Base-by-base conservation (phyloP, 352 stramenopile genomes). In the Elongisporangium prolatum region DNA sequence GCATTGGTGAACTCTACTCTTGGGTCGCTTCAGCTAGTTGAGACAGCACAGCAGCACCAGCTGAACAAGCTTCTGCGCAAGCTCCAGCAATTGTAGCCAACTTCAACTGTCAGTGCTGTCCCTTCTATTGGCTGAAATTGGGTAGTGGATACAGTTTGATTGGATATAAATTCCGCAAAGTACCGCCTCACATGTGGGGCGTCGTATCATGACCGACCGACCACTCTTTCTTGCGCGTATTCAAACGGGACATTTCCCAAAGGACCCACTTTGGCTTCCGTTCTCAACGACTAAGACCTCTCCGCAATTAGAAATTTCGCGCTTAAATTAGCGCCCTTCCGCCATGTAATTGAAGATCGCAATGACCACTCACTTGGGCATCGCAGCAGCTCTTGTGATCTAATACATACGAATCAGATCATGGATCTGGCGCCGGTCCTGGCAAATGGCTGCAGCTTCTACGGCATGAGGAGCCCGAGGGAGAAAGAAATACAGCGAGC, bases 81-180 rank as follows among this genome's bases (percentile, higher is more conserved):
- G 28, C 28, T 40, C 28, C 28, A 40, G 28, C 28, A 40, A 5
- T 40, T 40, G 28, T 40, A 47, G 25, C 38, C 24, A 56, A 25
- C 25, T 40, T 40, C 28, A 40, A 40, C 50, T 21, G 40, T 55
- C 44, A 14, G 21, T 11, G 11, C 11, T 22, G 51, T 54, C 21
- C 6, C n/a, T 50, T 57, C 17, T 28, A 57, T 57, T 57, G 37
- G 52, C 20, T 57, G 37, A 57, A 57, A 57, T 2, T 21, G 4
- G 18, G 1, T 17, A 18, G 51, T 21, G 16, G 17, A 37, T 18
- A 7, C 18, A 57, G 25, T 7, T 28, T 20, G 22, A 58, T 58
- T 58, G 53, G 37, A 7, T 51, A n/a, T 49, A 53, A 53, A 14
- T 40, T 8, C 28, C 9, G 28, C 28, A 9, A 5, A 8, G 28